Conservation (phyloP, 2,329 filamentous ascomycete species). For the Pestalotiopsis sp. region DNA sequence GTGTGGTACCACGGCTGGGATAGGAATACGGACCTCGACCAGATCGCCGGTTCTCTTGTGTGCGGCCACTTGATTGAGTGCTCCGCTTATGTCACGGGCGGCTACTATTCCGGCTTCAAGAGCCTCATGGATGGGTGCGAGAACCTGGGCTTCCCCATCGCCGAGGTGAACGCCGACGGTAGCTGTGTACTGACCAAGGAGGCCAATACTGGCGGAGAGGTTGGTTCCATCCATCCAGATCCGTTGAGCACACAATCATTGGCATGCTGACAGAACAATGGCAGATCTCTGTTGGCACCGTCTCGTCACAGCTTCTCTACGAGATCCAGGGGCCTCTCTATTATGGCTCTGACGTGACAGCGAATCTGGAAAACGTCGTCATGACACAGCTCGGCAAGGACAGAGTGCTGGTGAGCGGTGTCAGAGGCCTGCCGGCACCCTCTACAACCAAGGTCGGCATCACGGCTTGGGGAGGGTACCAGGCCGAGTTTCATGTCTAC, state of each 20-base stretch:
- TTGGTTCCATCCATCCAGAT: slow-evolving; percentile 14
- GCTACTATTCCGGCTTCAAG: slow-evolving; percentile 47
- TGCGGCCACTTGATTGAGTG: slow-evolving; percentile 48
- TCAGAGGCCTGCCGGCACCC: slow-evolving; percentile 21
- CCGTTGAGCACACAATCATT: too few species aligned
- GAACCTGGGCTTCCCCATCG: slow-evolving; percentile 25
- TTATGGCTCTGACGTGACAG: slow-evolving; percentile 47
- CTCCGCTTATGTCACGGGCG: slow-evolving; percentile 44
- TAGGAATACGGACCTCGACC: slow-evolving; percentile 40
- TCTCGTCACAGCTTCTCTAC: slow-evolving; percentile 44
- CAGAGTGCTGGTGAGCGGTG: slow-evolving; percentile 21
- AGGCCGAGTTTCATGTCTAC: slow-evolving; percentile 16
- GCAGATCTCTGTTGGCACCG: slow-evolving; percentile 25
- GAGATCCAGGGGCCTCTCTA: slow-evolving; percentile 49
- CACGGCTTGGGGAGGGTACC: slow-evolving; percentile 13
- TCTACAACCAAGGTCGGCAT: slow-evolving; percentile 20
- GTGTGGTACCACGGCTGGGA: slow-evolving; percentile 39
- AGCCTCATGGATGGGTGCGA: slow-evolving; percentile 40
- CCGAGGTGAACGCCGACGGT: slow-evolving; percentile 10
- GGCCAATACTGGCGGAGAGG: slow-evolving; percentile 23
- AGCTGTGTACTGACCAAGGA: slow-evolving; percentile 22
- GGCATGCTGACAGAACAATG: not conserved
- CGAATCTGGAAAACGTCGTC: slow-evolving; percentile 30
- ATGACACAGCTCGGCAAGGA: slow-evolving; percentile 42
- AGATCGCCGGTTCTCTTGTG: slow-evolving; percentile 43